A percentile compares a stretch with the other conserved stretches of the same genome.
phyloP scores from a whole-genome alignment of 306 rosid genomes.

The Fagus sylvatica region DNA sequence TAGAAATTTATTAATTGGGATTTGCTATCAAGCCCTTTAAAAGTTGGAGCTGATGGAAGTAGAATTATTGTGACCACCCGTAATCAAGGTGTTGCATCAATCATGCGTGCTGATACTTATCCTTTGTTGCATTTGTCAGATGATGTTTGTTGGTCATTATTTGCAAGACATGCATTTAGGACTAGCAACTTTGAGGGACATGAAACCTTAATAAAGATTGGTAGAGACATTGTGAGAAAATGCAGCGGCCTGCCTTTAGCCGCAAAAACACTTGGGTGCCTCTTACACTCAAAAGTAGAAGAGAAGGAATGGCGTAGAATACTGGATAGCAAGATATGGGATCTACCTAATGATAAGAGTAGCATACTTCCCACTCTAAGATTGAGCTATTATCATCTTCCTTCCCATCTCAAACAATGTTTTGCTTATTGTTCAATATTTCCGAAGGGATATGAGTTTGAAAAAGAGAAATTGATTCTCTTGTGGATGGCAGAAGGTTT shows the following conservation, averaged over 20 bases:
- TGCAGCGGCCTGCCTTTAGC: constrained; percentile 37
- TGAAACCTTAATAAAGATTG: neutral
- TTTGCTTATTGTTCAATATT: constrained; percentile 20
- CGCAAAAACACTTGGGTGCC: constrained; percentile 15
- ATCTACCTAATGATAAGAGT: neutral
- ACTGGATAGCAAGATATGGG: constrained; percentile 22
- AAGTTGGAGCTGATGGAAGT: neutral
- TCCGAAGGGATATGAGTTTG: constrained; percentile 20
- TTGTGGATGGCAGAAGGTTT: constrained; percentile 40
- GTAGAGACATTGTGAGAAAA: neutral
- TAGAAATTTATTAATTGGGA: neutral
- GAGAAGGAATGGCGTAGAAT: constrained; percentile 2
- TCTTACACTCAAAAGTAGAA: neutral
- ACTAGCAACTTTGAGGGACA: neutral
- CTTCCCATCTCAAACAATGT: constrained; percentile 20
- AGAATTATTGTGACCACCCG: constrained; percentile 32
- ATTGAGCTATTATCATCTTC: constrained; percentile 31
- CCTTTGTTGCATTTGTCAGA: neutral
- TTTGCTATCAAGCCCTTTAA: neutral
- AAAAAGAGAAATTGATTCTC: neutral
- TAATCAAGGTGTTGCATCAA: neutral
- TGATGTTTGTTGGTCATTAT: neutral
- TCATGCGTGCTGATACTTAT: neutral
- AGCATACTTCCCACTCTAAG: constrained; percentile 17
- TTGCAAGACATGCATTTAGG: constrained; percentile 16